Base-by-base conservation (phyloP, 768 basidiomycete genomes). In the Saitozyma sp. region DNA sequence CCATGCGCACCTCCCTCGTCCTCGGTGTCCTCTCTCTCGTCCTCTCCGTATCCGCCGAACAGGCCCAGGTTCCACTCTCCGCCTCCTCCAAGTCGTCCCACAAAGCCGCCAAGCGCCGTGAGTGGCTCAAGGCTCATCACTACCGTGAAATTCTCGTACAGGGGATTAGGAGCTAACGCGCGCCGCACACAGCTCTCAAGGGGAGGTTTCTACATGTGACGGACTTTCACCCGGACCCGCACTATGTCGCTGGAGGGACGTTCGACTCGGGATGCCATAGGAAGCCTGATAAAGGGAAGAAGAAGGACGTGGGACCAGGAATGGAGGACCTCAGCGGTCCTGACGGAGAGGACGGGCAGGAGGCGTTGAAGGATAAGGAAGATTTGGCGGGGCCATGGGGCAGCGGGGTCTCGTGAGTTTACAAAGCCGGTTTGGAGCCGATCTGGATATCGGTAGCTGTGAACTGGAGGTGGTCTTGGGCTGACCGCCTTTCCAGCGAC, bases 161-260 rank as follows among this genome's bases (percentile, higher is more conserved):
- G 14, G 6, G 17, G 16, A 52, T 4, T 38, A 52, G 7, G 13
- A 13, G 17, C 51, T 19, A 29, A 19, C 3, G 11, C 10, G 38
- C 38, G 16, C 51, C 11, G 11, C 10, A 17, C 13, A 52, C 17
- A 52, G 38, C 51, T 52, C 16, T 19, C 17, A 52, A 52, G 19
- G 51, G 19, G 19, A 38, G 78, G 9, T 79, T 79, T 59, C 59
- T 79, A 9, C 78, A 79, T 54, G 63, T 79, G 19, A 79, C 78
- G 14, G 78, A 79, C 49, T 72, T 79, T 40, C 78, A 79, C 52
- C 78, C 78, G 6, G 78, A 79, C 54, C 71, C 76, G 8, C 70
- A 73, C 50, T 79, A 79, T 52, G 54, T 56, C 20, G 58, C 64
- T 8, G 78, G 78, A 0, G 60, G 70, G 11, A 71, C 65, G 10